Conservation (phyloP, 2,329 filamentous ascomycete species). For the Penicillium sp. region DNA sequence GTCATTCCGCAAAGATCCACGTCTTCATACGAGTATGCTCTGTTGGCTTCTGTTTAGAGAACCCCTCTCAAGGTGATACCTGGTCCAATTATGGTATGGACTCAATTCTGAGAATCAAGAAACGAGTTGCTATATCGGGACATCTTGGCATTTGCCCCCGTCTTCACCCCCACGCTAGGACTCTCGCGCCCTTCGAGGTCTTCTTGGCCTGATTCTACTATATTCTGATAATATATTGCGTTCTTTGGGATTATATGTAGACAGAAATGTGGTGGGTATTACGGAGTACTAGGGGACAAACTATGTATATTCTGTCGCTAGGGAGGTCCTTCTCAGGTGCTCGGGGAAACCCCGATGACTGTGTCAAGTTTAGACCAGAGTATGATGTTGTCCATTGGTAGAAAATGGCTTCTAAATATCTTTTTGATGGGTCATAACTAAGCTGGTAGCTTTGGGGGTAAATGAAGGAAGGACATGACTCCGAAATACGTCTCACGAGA, state of each 20-base stretch:
- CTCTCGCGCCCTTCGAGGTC: neutral
- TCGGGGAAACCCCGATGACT: neutral
- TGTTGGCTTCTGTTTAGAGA: neutral
- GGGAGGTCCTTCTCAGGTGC: neutral
- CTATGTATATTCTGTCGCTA: neutral
- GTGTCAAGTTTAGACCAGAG: neutral
- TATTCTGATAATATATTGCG: neutral
- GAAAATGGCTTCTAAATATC: neutral
- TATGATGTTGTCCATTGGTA: neutral
- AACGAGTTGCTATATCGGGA: neutral
- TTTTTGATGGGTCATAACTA: no score
- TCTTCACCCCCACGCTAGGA: conserved; percentile 1
- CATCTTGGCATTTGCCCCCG: neutral
- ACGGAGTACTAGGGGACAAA: neutral
- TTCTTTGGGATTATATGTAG: neutral
- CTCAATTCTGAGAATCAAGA: neutral
- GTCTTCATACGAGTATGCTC: neutral
- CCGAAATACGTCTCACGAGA: neutral
- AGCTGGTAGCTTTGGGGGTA: neutral
- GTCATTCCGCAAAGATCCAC: neutral
- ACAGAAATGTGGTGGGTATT: neutral
- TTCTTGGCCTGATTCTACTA: neutral
- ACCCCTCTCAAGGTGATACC: neutral
- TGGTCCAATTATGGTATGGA: neutral
- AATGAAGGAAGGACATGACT: neutral